Conservation (phyloP, 2,329 filamentous ascomycete genomes). For the Calonectria ilicicola region DNA sequence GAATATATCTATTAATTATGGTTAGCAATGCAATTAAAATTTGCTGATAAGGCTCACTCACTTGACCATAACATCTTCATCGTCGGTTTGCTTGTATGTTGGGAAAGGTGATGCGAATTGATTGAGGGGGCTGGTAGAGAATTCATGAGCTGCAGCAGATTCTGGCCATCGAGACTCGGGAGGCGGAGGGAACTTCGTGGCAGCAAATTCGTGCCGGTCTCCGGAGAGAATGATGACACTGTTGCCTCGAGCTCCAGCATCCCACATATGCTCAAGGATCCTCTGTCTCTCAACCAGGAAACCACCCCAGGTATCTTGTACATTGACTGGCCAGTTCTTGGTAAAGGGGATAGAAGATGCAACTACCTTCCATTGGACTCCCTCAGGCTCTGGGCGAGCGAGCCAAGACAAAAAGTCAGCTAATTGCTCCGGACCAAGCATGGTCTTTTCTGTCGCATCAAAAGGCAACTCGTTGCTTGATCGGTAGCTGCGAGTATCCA, state of each 20-base stretch:
- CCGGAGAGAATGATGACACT: conserved; percentile 89
- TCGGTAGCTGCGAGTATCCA: conserved; percentile 91
- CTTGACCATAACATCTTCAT: conserved; percentile 86
- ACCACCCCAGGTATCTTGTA: conserved; percentile 92
- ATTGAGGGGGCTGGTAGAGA: conserved; percentile 89
- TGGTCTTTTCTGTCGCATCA: conserved; percentile 78
- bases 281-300: conserved; percentile 83
- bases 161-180: conserved; percentile 71
- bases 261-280: conserved; percentile 94
- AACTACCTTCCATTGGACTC: conserved; percentile 93
- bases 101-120: conserved; percentile 93
- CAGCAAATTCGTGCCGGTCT: conserved; percentile 96
- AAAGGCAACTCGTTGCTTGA: conserved; percentile 73
- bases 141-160: conserved; percentile 82
- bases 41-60: conserved; percentile 59
- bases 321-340: conserved; percentile 95
- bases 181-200: conserved; percentile 80
- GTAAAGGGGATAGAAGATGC: conserved; percentile 94
- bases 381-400: conserved; percentile 75
- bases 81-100: conserved; percentile 85
- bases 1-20: conserved; percentile 71
- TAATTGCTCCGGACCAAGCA: conserved; percentile 86
- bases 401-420: conserved; percentile 85
- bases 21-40: not conserved
- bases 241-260: conserved; percentile 77